These are phyloP conservation scores for Pezizomycotina sp. DNA, from an alignment of 2,329 filamentous ascomycete species.

Conservation along the genomic window DNA sequence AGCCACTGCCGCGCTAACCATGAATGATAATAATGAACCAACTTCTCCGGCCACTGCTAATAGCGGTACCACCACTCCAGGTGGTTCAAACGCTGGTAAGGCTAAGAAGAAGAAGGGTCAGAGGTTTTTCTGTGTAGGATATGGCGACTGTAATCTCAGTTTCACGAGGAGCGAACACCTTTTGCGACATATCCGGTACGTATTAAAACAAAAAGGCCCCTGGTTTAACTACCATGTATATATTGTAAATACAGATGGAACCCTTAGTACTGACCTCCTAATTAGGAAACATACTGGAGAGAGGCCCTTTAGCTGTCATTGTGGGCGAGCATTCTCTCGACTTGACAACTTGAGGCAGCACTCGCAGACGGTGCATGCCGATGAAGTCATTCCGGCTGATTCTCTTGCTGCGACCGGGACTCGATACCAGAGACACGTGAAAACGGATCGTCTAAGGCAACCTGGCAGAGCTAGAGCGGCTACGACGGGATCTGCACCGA, in stretches of 20 bases:
- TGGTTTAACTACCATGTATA: conserved; percentile 2
- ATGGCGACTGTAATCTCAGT: conserved; percentile 80
- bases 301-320: conserved; percentile 91
- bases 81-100: conserved; percentile 30
- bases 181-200: conserved; percentile 77
- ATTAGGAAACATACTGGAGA: conserved; percentile 89
- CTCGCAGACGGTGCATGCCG: conserved; percentile 92
- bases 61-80: conserved; percentile 16
- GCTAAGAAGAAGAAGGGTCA: conserved; percentile 94
- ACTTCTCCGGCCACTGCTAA: conserved; percentile 7
- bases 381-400: conserved; percentile 88
- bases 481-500: conserved; percentile 41
- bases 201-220: conserved; percentile 2
- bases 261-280: conserved; percentile 22
- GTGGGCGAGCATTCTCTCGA: conserved; percentile 77
- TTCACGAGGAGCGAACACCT: conserved; percentile 94
- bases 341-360: conserved; percentile 92
- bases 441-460: conserved; percentile 67
- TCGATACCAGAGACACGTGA: conserved; percentile 77
- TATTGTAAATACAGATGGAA: conserved; percentile 24
- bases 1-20: conserved; percentile 17
- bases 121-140: conserved; percentile 90
- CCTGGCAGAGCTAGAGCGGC: conserved; percentile 58
- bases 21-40: conserved; percentile 14
- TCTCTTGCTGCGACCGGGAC: conserved; percentile 86